Percentiles rank a stretch among this genome's conserved stretches.
These are phyloP conservation scores for Gleditsia sinensis DNA, from an alignment of 306 rosid genomes.

Conservation along the genomic window DNA sequence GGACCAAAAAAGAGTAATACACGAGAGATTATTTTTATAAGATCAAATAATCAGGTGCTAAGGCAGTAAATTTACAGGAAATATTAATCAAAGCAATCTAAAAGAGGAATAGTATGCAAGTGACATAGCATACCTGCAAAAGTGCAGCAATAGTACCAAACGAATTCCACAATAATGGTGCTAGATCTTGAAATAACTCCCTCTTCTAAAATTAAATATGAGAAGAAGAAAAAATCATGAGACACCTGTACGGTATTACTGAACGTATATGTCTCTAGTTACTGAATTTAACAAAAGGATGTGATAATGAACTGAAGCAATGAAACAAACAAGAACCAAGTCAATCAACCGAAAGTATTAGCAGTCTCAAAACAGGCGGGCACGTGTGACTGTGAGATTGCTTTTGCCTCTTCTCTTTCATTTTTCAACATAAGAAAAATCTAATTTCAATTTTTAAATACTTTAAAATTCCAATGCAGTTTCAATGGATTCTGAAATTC, in stretches of 20 bases:
- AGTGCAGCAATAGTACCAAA: constrained; percentile 80
- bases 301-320: neutral
- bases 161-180: constrained; percentile 82
- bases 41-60: neutral
- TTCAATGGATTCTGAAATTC: neutral
- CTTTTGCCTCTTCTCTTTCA: neutral
- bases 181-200: constrained; percentile 72
- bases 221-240: constrained; percentile 14
- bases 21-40: neutral
- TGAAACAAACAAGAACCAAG: neutral
- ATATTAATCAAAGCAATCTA: neutral
- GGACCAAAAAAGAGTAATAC: neutral
- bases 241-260: constrained; percentile 18
- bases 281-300: neutral
- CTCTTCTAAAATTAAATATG: constrained; percentile 57
- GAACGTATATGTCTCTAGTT: neutral
- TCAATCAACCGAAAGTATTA: neutral
- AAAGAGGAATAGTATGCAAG: constrained; percentile 6
- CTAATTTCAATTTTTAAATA: too few species aligned
- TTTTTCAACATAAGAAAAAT: too few species aligned
- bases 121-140: constrained; percentile 45
- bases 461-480: neutral
- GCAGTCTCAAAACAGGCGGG: neutral
- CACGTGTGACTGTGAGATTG: neutral
- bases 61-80: neutral